Conservation (phyloP, 1,284 basidiomycete species). For the Dichomitus squalens region DNA sequence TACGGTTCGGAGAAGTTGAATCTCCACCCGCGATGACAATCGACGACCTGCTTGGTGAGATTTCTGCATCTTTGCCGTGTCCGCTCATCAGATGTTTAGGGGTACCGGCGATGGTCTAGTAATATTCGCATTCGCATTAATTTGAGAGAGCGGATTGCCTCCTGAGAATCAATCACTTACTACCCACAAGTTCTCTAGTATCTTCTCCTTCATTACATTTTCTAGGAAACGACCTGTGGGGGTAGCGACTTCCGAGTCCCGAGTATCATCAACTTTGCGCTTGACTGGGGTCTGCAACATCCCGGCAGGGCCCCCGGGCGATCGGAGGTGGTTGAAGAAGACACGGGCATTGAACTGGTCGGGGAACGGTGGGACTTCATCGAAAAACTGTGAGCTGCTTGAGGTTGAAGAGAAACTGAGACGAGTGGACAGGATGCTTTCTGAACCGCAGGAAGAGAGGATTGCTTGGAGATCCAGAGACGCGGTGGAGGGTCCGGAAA, state of each 20-base stretch:
- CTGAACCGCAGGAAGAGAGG: conserved; percentile 22
- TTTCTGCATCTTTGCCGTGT: too few species aligned
- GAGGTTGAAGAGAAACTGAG: conserved; percentile 32
- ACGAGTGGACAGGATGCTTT: conserved; percentile 31
- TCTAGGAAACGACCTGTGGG: conserved; percentile 57
- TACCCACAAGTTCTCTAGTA: conserved; percentile 53
- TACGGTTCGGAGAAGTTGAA: neutral
- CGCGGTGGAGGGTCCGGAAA: conserved; percentile 13
- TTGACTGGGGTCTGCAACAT: conserved; percentile 2
- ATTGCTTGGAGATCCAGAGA: conserved; percentile 30
- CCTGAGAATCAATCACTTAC: conserved; percentile 40
- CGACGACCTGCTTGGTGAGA: neutral
- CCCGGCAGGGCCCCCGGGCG: conserved; percentile 15
- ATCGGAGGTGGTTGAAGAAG: conserved; percentile 26
- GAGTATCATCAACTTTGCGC: neutral
- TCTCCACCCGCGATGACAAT: neutral
- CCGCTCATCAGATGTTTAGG: too few species aligned
- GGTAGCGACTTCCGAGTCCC: conserved; percentile 37
- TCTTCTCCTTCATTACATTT: conserved; percentile 49
- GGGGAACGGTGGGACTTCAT: conserved; percentile 36
- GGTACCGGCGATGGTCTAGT: too few species aligned
- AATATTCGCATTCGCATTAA: too few species aligned
- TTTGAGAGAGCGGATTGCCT: too few species aligned
- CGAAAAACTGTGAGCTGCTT: conserved; percentile 30
- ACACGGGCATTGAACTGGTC: conserved; percentile 14